Evolutionary conservation across 768 basidiomycete genomes (phyloP).

Genomic region (Tricholoma saponaceum): DNA sequence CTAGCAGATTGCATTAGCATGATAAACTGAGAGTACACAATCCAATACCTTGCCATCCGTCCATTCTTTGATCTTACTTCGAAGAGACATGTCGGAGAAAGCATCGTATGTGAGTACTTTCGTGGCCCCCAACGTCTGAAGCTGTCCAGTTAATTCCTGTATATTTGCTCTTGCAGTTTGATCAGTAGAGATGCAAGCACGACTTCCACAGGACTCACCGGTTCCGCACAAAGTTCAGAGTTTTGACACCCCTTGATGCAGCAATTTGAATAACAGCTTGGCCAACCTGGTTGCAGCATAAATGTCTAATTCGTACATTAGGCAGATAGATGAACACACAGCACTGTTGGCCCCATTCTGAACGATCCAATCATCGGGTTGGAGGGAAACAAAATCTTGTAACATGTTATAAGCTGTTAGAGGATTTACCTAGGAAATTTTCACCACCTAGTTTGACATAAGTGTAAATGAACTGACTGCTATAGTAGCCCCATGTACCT

Average conservation of each 20-base stretch:
- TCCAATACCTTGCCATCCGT: slow-evolving; percentile 52
- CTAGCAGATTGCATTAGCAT: slow-evolving; percentile 15
- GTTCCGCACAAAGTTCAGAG: slow-evolving; percentile 77
- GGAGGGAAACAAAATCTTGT: slow-evolving; percentile 57
- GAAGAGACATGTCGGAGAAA: slow-evolving; percentile 52
- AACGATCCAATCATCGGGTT: slow-evolving; percentile 73
- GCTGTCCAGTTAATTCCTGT: slow-evolving; percentile 41
- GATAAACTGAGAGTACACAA: neutral
- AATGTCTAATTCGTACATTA: neutral
- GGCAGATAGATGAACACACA: slow-evolving; percentile 35
- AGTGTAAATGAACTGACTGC: slow-evolving; percentile 40
- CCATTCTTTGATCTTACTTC: slow-evolving; percentile 55
- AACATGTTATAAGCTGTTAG: slow-evolving; percentile 85
- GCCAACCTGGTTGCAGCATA: slow-evolving; percentile 49
- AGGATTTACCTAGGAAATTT: slow-evolving; percentile 60
- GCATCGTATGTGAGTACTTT: slow-evolving; percentile 79
- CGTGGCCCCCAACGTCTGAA: slow-evolving; percentile 65
- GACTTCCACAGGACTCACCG: slow-evolving; percentile 37
- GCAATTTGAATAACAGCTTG: slow-evolving; percentile 87
- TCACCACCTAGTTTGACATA: neutral
- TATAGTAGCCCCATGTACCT: slow-evolving; percentile 71
- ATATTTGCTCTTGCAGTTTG: slow-evolving; percentile 47
- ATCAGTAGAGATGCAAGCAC: neutral
- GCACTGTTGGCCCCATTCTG: slow-evolving; percentile 88
- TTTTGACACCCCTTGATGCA: slow-evolving; percentile 62